Evolutionary conservation across 139 green algal species (phyloP).

Genomic region (Closterium sp.): DNA sequence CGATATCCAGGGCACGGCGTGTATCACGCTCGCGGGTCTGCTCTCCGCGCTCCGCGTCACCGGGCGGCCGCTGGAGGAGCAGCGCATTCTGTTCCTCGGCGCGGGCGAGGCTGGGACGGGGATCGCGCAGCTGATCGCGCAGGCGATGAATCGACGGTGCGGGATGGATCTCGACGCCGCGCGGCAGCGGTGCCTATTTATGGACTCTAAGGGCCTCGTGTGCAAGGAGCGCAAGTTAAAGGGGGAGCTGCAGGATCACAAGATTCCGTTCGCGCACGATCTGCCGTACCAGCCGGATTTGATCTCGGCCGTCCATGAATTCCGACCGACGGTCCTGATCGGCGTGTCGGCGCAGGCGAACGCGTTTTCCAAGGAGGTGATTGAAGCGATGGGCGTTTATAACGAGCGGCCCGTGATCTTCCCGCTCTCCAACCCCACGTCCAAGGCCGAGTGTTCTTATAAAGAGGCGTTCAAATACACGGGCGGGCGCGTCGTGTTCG

Average conservation of each 20-base stretch:
- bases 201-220: slow-evolving; percentile 66
- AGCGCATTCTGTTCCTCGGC: slow-evolving; percentile 72
- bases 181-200: not conserved
- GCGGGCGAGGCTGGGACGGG: slow-evolving; percentile 62
- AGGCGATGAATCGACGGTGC: slow-evolving; percentile 42
- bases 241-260: slow-evolving; percentile 72
- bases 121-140: slow-evolving; percentile 46
- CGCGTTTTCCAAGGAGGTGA: slow-evolving; percentile 40
- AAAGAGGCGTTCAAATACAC: slow-evolving; percentile 57
- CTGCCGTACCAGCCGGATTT: slow-evolving; percentile 47
- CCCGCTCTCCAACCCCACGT: slow-evolving; percentile 84
- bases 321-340: slow-evolving; percentile 48
- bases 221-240: slow-evolving; percentile 31
- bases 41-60: slow-evolving; percentile 66
- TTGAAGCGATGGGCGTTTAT: slow-evolving; percentile 14
- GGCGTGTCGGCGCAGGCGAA: slow-evolving; percentile 27
- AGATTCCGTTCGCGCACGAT: slow-evolving; percentile 79
- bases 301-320: slow-evolving; percentile 8
- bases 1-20: slow-evolving; percentile 87
- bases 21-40: slow-evolving; percentile 77
- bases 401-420: slow-evolving; percentile 80
- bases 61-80: slow-evolving; percentile 53
- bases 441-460: slow-evolving; percentile 78
- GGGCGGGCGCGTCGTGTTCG: slow-evolving; percentile 72
- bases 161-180: not conserved